These are phyloP conservation scores for Scenedesmus sp. DNA, from an alignment of 163 green algal species.

Conservation along the genomic window DNA sequence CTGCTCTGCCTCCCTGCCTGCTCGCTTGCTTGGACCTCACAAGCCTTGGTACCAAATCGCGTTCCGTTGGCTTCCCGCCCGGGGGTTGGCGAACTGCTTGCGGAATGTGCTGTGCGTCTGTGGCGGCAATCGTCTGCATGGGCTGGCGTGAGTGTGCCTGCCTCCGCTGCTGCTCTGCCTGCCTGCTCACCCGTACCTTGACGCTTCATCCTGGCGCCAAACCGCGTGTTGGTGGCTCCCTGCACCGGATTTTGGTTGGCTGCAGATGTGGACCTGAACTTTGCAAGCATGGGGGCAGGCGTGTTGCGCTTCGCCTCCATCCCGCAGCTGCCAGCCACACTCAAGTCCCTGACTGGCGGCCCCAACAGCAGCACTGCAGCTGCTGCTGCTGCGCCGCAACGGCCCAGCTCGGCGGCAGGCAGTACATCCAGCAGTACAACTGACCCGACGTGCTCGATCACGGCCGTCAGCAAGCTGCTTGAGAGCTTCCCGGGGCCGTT, in stretches of 20 bases:
- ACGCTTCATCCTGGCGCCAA: no score
- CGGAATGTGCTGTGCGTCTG: neutral
- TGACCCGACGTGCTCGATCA: neutral
- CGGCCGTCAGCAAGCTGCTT: conserved; percentile 15
- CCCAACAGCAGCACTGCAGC: conserved; percentile 2
- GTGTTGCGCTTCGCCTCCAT: conserved; percentile 10
- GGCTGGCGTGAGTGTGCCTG: no score
- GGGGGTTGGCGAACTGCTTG: no score
- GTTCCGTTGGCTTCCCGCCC: no score
- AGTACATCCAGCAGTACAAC: neutral
- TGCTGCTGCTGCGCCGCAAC: neutral
- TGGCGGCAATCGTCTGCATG: no score
- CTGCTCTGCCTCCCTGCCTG: no score
- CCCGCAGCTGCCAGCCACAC: conserved; percentile 1
- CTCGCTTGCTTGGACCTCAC: no score
- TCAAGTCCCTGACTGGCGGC: neutral
- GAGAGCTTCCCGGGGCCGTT: conserved; percentile 42
- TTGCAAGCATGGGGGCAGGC: conserved; percentile 44
- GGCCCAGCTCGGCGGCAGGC: neutral
- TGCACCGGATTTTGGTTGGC: neutral
- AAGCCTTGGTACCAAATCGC: no score
- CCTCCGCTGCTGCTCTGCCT: neutral
- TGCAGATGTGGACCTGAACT: conserved; percentile 37
- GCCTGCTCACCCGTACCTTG: no score
- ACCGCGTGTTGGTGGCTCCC: neutral